These are phyloP conservation scores for Poa annua DNA, from an alignment of 176 grass and related monocot species.

Conservation along the genomic window DNA sequence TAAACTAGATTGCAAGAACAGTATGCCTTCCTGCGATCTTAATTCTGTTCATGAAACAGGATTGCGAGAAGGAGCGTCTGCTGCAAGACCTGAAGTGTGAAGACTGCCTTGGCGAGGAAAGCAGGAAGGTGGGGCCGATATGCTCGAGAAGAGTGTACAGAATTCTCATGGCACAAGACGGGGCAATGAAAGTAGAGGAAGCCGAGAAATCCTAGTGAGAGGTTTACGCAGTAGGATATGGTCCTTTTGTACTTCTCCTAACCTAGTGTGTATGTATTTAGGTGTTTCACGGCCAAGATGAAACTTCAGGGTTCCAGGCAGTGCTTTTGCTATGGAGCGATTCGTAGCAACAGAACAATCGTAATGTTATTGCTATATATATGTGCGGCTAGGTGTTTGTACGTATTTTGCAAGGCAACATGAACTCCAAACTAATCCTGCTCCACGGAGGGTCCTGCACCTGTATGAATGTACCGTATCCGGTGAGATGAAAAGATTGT, in stretches of 20 bases:
- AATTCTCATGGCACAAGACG: slow-evolving; percentile 76
- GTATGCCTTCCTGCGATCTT: neutral
- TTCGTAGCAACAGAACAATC: neutral
- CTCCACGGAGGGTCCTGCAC: neutral
- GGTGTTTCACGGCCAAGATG: neutral
- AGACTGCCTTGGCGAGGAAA: slow-evolving; percentile 47
- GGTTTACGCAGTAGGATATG: neutral
- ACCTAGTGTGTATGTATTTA: neutral
- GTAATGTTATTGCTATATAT: neutral
- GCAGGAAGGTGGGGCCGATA: slow-evolving; percentile 57
- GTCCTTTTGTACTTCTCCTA: neutral
- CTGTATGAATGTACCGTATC: neutral
- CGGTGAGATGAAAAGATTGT: neutral
- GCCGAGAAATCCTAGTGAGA: slow-evolving; percentile 19
- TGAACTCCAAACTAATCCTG: too few species aligned
- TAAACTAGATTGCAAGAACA: neutral
- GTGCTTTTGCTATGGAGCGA: neutral
- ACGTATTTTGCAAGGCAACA: neutral
- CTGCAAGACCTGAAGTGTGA: slow-evolving; percentile 71
- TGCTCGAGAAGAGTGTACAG: slow-evolving; percentile 75
- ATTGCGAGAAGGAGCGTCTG: slow-evolving; percentile 70
- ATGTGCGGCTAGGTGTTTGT: neutral
- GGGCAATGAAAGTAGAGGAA: slow-evolving; percentile 51
- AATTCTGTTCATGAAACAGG: slow-evolving; percentile 45
- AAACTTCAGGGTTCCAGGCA: neutral